Percentiles rank a stretch among this genome's conserved stretches.
Evolutionary conservation across 192 early-diverging fungal species (phyloP).

Genomic region (Gaertneriomyces semiglobifer): DNA sequence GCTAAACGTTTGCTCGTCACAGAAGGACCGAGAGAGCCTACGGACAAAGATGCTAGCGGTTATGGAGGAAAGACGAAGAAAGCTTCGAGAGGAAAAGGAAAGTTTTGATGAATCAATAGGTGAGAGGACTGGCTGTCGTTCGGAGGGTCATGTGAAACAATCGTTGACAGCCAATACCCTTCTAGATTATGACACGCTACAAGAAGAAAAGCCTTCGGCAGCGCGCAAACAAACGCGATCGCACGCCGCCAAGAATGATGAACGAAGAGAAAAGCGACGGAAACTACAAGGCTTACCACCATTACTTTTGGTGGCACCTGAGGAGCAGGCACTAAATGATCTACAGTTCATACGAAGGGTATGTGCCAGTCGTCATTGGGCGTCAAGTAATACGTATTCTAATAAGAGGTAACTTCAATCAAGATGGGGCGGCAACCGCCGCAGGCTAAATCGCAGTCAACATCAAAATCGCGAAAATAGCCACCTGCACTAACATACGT

Average conservation of each 20-base stretch:
- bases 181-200: conserved; percentile 21
- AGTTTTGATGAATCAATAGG: conserved; percentile 70
- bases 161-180: background rate
- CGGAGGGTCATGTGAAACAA: background rate
- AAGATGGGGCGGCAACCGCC: no score
- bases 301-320: conserved; percentile 10
- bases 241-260: conserved; percentile 40
- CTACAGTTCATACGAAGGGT: conserved; percentile 21
- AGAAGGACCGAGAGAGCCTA: conserved; percentile 54
- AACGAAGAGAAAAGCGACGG: conserved; percentile 37
- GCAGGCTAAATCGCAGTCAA: no score
- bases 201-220: conserved; percentile 35
- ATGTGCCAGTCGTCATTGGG: background rate
- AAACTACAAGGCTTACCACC: conserved; percentile 23
- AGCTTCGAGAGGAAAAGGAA: conserved; percentile 80
- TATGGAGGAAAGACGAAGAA: conserved; percentile 73
- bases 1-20: background rate
- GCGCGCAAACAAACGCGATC: conserved; percentile 44
- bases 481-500: no score
- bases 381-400: no score
- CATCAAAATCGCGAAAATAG: no score
- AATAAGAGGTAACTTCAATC: no score
- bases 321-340: conserved; percentile 17
- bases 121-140: conserved; percentile 19
- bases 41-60: conserved; percentile 70